These are phyloP conservation scores for Brassica hybrid DNA, from an alignment of 441 rosid genomes.

Conservation along the genomic window DNA sequence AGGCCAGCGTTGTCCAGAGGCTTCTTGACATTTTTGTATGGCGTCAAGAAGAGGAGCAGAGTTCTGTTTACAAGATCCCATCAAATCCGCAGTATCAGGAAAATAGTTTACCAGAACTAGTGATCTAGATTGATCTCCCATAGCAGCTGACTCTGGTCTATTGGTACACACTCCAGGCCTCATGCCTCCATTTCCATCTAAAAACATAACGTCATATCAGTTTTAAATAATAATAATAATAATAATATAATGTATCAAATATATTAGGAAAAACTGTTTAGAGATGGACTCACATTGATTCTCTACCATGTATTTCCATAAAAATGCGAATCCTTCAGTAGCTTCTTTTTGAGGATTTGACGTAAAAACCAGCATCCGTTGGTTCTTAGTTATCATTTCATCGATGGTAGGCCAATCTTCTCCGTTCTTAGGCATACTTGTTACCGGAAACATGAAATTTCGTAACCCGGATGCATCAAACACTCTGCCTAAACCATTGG, in stretches of 20 bases:
- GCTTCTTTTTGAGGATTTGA: slow-evolving; percentile 54
- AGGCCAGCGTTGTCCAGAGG: slow-evolving; percentile 68
- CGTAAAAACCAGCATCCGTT: slow-evolving; percentile 66
- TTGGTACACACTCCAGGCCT: slow-evolving; percentile 56
- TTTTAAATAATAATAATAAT: not conserved
- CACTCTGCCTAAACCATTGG: slow-evolving; percentile 54
- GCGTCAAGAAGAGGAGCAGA: slow-evolving; percentile 60
- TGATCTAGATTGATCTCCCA: slow-evolving; percentile 56
- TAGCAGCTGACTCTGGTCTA: slow-evolving; percentile 59
- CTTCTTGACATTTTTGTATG: slow-evolving; percentile 49
- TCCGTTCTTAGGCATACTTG: slow-evolving; percentile 69
- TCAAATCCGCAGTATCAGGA: slow-evolving; percentile 49
- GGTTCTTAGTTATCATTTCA: slow-evolving; percentile 59
- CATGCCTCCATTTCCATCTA: slow-evolving; percentile 72
- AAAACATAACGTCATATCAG: not conserved
- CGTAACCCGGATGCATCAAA: slow-evolving; percentile 64
- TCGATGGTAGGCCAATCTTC: slow-evolving; percentile 65
- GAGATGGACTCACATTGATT: slow-evolving; percentile 59
- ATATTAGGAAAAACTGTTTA: not conserved
- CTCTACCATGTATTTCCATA: slow-evolving; percentile 68
- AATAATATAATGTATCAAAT: not conserved
- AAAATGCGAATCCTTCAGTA: slow-evolving; percentile 64
- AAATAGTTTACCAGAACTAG: slow-evolving; percentile 63
- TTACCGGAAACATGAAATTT: slow-evolving; percentile 63
- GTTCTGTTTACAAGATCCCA: slow-evolving; percentile 62